Base-by-base conservation (phyloP, 306 rosid species). In the Vigna reflexopilosa region DNA sequence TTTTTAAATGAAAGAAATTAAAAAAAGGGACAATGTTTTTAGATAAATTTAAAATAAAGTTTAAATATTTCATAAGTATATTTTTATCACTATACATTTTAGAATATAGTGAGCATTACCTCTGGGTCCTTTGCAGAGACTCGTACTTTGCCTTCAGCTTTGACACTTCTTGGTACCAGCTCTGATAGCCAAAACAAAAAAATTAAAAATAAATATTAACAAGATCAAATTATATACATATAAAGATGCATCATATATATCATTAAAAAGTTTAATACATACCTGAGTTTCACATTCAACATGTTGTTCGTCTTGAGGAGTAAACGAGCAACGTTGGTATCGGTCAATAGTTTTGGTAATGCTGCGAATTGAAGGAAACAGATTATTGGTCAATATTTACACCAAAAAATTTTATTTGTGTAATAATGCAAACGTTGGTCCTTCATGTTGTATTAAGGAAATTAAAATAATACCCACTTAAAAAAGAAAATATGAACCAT, bases 41-140 rank as follows among this genome's bases (percentile, higher is more conserved):
- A 38, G 8, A 7, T 8, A 38, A 7, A 38, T 38, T 38, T 5
- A 36, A 36, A 36, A 1, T 36, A 6, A 36, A 36, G 5, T 32
- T 4, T 32, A 38, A 38, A 38, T 38, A 38, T 38, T 6, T 38
- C 9, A 38, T 38, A 38, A 38, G 6, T 38, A 36, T 36, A 36
- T 6, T 36, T 36, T 36, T 24, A 36, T 36, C 42, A 15, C 12
- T 66, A 59, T 26, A 20, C 4, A 24, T 24, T 30, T 15, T 32
- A 68, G 47, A 52, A 68, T 20, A 19, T 52, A 28, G 12, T 3
- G 11, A 42, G 10, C 9, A 67, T 56, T 72, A 94, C 98, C 98
- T 94, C 38, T 92, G 97, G 77, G 94, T 89, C 47, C 85, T 90
- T 81, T 88, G 87, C 75, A 94, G 97, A 59, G 98, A 88, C 72